These are phyloP conservation scores for Clohesyomyces aquaticus DNA, from an alignment of 495 filamentous ascomycete genomes.

Conservation along the genomic window DNA sequence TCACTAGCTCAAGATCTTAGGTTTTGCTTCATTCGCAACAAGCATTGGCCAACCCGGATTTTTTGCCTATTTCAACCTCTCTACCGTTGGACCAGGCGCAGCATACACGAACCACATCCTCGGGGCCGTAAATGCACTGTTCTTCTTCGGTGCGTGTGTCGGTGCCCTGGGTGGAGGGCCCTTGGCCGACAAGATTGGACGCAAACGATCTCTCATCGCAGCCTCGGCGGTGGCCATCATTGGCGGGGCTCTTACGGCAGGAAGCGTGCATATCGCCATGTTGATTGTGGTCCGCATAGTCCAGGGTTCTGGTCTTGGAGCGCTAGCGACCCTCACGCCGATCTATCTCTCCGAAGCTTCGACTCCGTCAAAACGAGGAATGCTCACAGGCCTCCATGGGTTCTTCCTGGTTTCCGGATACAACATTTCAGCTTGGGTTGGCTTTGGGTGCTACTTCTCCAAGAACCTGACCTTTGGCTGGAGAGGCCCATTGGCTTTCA, in stretches of 20 bases:
- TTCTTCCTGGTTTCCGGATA: constrained; percentile 50
- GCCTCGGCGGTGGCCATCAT: constrained; percentile 32
- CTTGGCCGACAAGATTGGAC: constrained; percentile 38
- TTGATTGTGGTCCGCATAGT: constrained; percentile 48
- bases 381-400: constrained; percentile 56
- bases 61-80: constrained; percentile 40
- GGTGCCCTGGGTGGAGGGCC: constrained; percentile 36
- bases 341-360: constrained; percentile 53
- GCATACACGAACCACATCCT: constrained; percentile 42
- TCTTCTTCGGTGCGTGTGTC: constrained; percentile 39
- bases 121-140: constrained; percentile 42
- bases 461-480: constrained; percentile 55
- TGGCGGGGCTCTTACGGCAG: constrained; percentile 41
- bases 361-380: constrained; percentile 50
- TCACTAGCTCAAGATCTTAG: not conserved
- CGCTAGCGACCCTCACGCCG: constrained; percentile 47
- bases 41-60: constrained; percentile 41
- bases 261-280: constrained; percentile 42
- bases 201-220: constrained; percentile 29
- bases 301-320: constrained; percentile 49
- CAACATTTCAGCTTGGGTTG: constrained; percentile 72
- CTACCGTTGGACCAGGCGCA: constrained; percentile 25
- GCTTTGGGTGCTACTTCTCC: constrained; percentile 66
- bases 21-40: constrained; percentile 41
- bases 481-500: constrained; percentile 60